Base-by-base conservation (phyloP, 371 early-diverging fungal species). In the Encephalitozoon romaleae region DNA sequence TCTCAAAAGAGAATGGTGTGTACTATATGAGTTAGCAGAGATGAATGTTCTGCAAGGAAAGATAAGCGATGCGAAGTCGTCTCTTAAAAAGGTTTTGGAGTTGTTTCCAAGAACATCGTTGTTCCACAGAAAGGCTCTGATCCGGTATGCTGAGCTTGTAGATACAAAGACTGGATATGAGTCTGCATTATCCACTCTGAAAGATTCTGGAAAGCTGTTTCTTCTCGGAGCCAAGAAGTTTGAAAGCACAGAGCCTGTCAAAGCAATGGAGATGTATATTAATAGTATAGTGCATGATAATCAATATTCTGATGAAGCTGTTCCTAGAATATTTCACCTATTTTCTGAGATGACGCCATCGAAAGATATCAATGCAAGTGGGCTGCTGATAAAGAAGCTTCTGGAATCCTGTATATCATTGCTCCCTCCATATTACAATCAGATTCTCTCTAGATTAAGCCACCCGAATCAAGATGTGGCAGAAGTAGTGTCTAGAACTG, bases 261-360 rank as follows among this genome's bases (percentile, higher is more conserved):
- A 42, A 4, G 68, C 81, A 11, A 77, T 85, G 28, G 52, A 74
- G 18, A 81, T 67, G 67, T 84, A 80, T 69, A 78, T 78, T 32
- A 45, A 30, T 9, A 55, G 72, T 39, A 66, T 76, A 43, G 47
- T 66, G 18, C 51, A 25, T 42, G 80, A 77, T 18, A 76, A 38
- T 9, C 43, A 69, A 32, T 73, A 75, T 53, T 74, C 68, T 43
- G 71, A 79, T 41, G 85, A 81, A 53, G 74, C 79, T 9, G 53
- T 85, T 34, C 86, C 86, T 2, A 72, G 74, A 45, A 70, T 85
- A 32, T 82, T 85, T 26, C 82, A 85, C 54, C 34, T 80, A 26
- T 32, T 82, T 23, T 53, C 69, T 54, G 70, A 78, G 32, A 75
- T 70, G 32, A 64, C 25, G 2, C 49, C 70, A 9, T 30, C 55